Base-by-base conservation (phyloP, 371 early-diverging fungal genomes). In the Vairimorpha ceranae region DNA sequence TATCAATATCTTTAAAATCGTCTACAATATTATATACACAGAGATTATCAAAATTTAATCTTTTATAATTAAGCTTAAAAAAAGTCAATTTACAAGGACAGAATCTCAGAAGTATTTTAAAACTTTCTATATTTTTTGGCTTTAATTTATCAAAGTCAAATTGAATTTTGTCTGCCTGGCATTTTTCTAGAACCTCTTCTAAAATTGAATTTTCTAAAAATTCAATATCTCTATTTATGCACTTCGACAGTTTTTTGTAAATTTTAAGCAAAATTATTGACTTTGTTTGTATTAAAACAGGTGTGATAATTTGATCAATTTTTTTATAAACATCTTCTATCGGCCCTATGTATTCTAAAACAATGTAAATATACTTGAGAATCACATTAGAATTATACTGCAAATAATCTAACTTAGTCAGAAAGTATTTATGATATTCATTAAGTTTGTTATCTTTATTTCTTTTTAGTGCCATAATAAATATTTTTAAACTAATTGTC, bases 171-270 rank as follows among this genome's bases (percentile, higher is more conserved):
- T n/a, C 1, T 27, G 33, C 56, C 23, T 36, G 3, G 8, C 3
- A 17, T 25, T 19, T 41, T 45, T 33, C 30, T 30, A 69, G 19
- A 4, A 46, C 45, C 32, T 41, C 59, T 2, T 27, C 33, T 33
- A 69, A 59, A 17, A 59, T n/a, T 15, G 41, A 51, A 27, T 6
- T 1, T 17, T 69, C 59, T 58, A 69, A 45, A 69, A 58, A 56
- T 32, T 41, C 43, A 21, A 29, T 43, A 58, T 69, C 69, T 21
- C 29, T 17, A 27, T 27, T 23, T 33, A 69, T 56, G 29, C 69
- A 58, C 27, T 27, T 19, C 8, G 69, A 60, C 0, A 69, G 21
- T 3, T 45, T 17, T 17, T 59, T 29, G 36, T 29, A 69, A 23
- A 69, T 19, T 43, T 67, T 56, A 27, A 36, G n/a, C 3, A 69